Conservation (phyloP, 179 eudicot genomes). For the Heliamphora pulchella region DNA sequence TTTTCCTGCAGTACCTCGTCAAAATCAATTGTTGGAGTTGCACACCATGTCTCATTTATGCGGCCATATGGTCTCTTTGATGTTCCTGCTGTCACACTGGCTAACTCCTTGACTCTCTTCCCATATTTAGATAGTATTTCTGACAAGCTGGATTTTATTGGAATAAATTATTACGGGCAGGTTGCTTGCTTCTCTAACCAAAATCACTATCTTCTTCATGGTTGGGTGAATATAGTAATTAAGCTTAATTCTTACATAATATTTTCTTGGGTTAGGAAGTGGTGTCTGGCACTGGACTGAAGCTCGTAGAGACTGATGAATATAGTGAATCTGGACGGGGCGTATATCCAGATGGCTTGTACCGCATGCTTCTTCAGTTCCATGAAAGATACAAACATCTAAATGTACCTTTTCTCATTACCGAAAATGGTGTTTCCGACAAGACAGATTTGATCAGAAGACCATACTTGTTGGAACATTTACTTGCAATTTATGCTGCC, state of each 20-base stretch:
- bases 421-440: conserved; percentile 91
- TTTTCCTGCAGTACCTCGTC: conserved; percentile 40
- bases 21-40: conserved; percentile 69
- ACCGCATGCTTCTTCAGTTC: conserved; percentile 78
- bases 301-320: conserved; percentile 77
- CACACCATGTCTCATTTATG: conserved; percentile 96
- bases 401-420: conserved; percentile 65
- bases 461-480: conserved; percentile 85
- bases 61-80: conserved; percentile 97
- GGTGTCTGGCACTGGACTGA: conserved; percentile 75
- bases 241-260: background rate
- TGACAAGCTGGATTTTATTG: conserved; percentile 78
- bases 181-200: conserved; percentile 26
- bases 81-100: conserved; percentile 72
- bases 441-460: conserved; percentile 86
- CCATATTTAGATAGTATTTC: conserved; percentile 70
- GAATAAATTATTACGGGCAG: conserved; percentile 96
- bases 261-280: conserved; percentile 53
- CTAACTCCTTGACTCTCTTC: conserved; percentile 73
- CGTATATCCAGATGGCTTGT: conserved; percentile 94
- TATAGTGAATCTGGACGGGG: conserved; percentile 98
- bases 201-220: background rate
- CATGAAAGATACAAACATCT: conserved; percentile 95
- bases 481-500: conserved; percentile 85
- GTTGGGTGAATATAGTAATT: background rate